phyloP scores from a whole-genome alignment of 371 early-diverging fungal species.

The Basidiobolus heterosporus region DNA sequence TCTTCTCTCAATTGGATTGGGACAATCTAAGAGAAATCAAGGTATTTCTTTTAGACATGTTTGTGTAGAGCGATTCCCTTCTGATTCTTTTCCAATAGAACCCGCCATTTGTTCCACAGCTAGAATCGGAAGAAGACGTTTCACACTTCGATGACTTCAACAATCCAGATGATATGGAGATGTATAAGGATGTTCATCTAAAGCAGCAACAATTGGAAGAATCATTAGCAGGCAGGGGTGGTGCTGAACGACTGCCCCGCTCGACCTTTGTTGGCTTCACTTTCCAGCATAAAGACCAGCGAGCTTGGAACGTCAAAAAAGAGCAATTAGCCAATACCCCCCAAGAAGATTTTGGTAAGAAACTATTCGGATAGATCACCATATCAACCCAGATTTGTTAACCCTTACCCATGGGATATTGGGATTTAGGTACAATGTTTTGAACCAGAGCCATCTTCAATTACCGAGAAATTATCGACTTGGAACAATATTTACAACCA shows the following conservation, averaged over 20 bases:
- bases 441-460: too few relatives aligned
- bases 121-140: conserved; percentile 47
- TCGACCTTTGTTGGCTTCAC: conserved; percentile 51
- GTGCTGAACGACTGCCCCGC: neutral
- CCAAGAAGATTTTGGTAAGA: too few relatives aligned
- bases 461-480: too few relatives aligned
- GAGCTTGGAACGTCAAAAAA: neutral
- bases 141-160: conserved; percentile 73
- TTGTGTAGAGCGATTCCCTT: too few relatives aligned
- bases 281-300: conserved; percentile 18
- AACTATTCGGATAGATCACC: too few relatives aligned
- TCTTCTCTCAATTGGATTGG: conserved; percentile 65
- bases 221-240: conserved; percentile 8
- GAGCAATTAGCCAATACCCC: too few relatives aligned
- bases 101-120: conserved; percentile 64
- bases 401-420: too few relatives aligned
- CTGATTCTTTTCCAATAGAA: conserved; percentile 7
- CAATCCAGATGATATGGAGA: conserved; percentile 43
- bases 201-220: conserved; percentile 29
- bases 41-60: too few relatives aligned
- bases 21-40: conserved; percentile 24
- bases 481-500: too few relatives aligned
- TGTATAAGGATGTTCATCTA: conserved; percentile 51
- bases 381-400: too few relatives aligned
- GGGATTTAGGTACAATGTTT: too few relatives aligned